phyloP scores from a whole-genome alignment of 2,329 filamentous ascomycete species.

The Lizonia empirigonia region DNA sequence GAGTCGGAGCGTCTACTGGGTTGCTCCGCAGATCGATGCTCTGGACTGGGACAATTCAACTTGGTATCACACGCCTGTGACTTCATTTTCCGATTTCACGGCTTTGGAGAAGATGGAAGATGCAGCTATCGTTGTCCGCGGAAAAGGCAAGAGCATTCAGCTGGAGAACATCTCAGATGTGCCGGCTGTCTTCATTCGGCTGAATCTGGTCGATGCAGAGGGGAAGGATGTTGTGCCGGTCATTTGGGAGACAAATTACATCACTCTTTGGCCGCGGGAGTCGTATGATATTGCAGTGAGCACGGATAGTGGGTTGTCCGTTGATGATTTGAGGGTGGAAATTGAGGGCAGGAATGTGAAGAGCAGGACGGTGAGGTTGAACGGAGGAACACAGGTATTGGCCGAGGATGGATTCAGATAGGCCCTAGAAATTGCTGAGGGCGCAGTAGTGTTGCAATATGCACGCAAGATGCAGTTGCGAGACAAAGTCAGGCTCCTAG shows the following conservation, averaged over 20 bases:
- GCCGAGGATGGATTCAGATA: not conserved
- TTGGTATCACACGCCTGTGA: constrained; percentile 66
- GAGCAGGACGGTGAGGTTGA: constrained; percentile 10
- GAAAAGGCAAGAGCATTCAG: constrained; percentile 41
- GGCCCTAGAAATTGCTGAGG: too few species aligned
- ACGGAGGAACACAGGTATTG: constrained; percentile 12
- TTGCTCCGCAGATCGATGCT: constrained; percentile 54
- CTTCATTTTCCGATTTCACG: constrained; percentile 56
- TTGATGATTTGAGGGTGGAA: constrained; percentile 9
- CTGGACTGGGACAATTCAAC: constrained; percentile 63
- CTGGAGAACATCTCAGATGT: constrained; percentile 59
- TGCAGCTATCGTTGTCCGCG: constrained; percentile 14
- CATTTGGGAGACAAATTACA: constrained; percentile 67
- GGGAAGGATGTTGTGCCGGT: constrained; percentile 58
- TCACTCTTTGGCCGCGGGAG: constrained; percentile 65
- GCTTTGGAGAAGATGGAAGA: constrained; percentile 46
- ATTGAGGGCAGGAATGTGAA: constrained; percentile 22
- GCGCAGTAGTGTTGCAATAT: too few species aligned
- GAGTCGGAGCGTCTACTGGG: constrained; percentile 67
- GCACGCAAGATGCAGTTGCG: too few species aligned
- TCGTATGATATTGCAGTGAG: constrained; percentile 8
- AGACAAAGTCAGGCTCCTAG: constrained; percentile 1
- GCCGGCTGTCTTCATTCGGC: constrained; percentile 64
- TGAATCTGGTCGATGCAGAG: constrained; percentile 56
- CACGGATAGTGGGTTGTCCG: not conserved